Evolutionary conservation across 2,329 filamentous ascomycete genomes (phyloP).

Genomic region (Pezicula rhizophila): DNA sequence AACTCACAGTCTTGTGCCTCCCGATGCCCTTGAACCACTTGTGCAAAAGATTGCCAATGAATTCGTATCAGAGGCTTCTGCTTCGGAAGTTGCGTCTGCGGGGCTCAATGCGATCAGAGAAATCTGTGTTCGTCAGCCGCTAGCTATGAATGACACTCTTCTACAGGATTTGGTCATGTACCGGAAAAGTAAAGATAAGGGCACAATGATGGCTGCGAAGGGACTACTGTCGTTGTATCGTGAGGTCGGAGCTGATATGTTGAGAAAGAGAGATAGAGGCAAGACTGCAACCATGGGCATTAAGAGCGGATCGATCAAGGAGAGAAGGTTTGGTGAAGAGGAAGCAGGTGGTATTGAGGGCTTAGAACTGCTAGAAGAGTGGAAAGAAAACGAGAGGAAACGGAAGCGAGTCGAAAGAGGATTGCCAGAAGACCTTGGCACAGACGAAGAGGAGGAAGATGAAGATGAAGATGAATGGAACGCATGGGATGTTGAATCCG

Average conservation of each 20-base stretch:
- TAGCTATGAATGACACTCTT: constrained; percentile 96
- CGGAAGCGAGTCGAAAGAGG: constrained; percentile 66
- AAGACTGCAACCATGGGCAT: constrained; percentile 85
- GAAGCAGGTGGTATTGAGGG: constrained; percentile 80
- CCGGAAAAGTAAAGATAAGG: constrained; percentile 95
- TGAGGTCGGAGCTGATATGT: constrained; percentile 81
- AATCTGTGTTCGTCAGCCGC: constrained; percentile 83
- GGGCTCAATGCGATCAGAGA: constrained; percentile 93
- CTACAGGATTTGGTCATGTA: constrained; percentile 95
- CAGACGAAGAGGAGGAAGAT: constrained; percentile 54
- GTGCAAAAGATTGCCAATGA: constrained; percentile 96
- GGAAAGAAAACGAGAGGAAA: constrained; percentile 84
- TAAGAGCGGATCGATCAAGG: constrained; percentile 66
- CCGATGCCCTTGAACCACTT: constrained; percentile 84
- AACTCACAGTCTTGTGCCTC: constrained; percentile 84
- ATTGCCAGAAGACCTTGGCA: constrained; percentile 54
- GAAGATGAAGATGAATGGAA: constrained; percentile 53
- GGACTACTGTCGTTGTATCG: constrained; percentile 85
- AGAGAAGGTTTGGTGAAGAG: constrained; percentile 78
- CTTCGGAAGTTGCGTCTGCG: constrained; percentile 83
- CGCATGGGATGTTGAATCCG: constrained; percentile 54
- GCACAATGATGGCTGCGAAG: constrained; percentile 97
- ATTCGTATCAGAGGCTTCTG: constrained; percentile 92
- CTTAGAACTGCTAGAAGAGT: constrained; percentile 82
- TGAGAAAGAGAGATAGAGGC: constrained; percentile 85